Percentiles rank a stretch among this genome's conserved stretches.
Conservation (phyloP, 192 early-diverging fungal genomes). For the Funneliformis geosporum region DNA sequence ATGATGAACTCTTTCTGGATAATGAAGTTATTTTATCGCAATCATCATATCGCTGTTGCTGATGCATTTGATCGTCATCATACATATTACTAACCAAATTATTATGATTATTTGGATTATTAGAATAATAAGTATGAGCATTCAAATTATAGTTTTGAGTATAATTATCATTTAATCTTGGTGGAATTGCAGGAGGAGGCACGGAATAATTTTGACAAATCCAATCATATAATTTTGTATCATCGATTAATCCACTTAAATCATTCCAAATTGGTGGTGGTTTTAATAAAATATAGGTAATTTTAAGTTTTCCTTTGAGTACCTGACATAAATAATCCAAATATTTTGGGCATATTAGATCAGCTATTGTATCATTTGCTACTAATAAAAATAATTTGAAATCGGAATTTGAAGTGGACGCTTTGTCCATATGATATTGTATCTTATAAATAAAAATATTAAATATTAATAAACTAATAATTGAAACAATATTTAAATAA, state of each 20-base stretch:
- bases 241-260: neutral
- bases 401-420: neutral
- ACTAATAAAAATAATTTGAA: neutral
- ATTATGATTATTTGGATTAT: too few species aligned
- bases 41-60: neutral
- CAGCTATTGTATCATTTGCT: neutral
- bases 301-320: neutral
- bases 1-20: neutral
- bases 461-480: too few species aligned
- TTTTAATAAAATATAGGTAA: neutral
- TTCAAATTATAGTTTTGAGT: neutral
- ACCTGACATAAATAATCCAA: neutral
- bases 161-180: neutral
- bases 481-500: neutral
- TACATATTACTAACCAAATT: neutral
- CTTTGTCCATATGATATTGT: neutral
- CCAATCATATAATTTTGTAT: neutral
- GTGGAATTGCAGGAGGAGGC: neutral
- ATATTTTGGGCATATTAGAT: neutral
- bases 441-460: neutral
- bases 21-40: neutral
- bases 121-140: neutral
- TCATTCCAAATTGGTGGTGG: slow-evolving; percentile 4
- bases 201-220: neutral
- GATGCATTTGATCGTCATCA: neutral